phyloP scores from a whole-genome alignment of 352 stramenopile genomes.

The Phytophthora ohioensis region DNA sequence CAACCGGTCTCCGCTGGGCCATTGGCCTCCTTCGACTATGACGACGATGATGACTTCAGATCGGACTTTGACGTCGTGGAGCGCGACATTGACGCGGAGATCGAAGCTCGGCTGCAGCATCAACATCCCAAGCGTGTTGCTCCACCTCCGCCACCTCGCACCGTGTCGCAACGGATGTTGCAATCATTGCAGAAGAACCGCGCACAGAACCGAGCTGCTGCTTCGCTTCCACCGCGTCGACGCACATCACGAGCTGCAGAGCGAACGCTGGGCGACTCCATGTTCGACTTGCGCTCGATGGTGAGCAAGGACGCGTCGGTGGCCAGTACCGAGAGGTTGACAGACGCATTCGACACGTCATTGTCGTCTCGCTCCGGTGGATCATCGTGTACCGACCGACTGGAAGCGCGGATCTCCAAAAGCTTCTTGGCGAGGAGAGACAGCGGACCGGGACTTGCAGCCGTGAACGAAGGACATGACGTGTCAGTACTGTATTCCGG shows the following conservation, averaged over 20 bases:
- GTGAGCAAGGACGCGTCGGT: conserved; percentile 13
- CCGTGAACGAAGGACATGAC: conserved; percentile 43
- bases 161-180: conserved; percentile 75
- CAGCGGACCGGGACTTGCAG: conserved; percentile 19
- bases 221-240: conserved; percentile 8
- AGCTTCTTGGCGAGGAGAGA: conserved; percentile 46
- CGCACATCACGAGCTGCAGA: not conserved
- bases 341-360: conserved; percentile 31
- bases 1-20: conserved; percentile 20
- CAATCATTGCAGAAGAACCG: conserved; percentile 57
- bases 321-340: conserved; percentile 13
- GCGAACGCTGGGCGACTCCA: conserved; percentile 9
- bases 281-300: conserved; percentile 23
- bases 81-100: conserved; percentile 78
- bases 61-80: conserved; percentile 73
- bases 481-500: conserved; percentile 64
- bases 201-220: conserved; percentile 25
- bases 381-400: conserved; percentile 56
- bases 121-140: not conserved
- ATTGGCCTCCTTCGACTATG: conserved; percentile 28
- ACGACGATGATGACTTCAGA: conserved; percentile 46
- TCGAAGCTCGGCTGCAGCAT: conserved; percentile 61
- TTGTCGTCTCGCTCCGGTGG: conserved; percentile 39
- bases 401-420: conserved; percentile 78
- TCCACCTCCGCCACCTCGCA: conserved; percentile 27